Evolutionary conservation across 768 basidiomycete genomes (phyloP), one percentile per base, ranked within the genome.

Genomic region (Agaricus sinodeliciosus): DNA sequence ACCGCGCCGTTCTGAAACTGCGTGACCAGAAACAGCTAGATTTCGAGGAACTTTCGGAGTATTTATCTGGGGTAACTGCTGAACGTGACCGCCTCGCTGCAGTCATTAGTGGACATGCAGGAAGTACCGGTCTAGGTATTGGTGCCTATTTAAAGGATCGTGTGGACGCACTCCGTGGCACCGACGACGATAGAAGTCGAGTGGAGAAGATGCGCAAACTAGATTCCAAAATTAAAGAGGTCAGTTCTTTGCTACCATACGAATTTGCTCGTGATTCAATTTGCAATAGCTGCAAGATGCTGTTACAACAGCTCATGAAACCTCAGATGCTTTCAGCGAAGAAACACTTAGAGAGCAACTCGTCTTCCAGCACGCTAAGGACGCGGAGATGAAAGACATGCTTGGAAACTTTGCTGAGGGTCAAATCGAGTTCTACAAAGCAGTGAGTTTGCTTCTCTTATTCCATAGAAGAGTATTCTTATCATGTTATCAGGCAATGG

Each of bases 21-120:
- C 84, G 96, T 42, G 96, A 98, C 66, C 96, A 98, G 70, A 99
- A 98, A 67, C 96, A 99, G 67, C 81, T 98, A 51, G 96, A 99
- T 64, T 95, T 97, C 58, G 96, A 99, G 69, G 95, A 98, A 65
- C 79, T 98, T 8, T 92, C 93, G 2, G 90, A 93, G 48, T 98
- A 98, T 67, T 77, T 99, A 11, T 89, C 90, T 5, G 89, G 87
- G n/a, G 85, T 97, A 42, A 93, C 91, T 0, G 75, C 84, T 9
- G 96, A 99, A 69, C 85, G 96, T 18, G 96, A 99, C 63, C 76
- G 96, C 42, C 74, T 99, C 9, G 84, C 94, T 16, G 92, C 92
- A 1, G 77, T 97, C 41, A 90, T 91, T 62, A 84, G 79, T 54
- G 93, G 90, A n/a, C 91, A 88, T 64, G 89, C 86, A 51, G 90